Evolutionary conservation across 2,329 filamentous ascomycete species (phyloP).

Genomic region (Dothistroma pini): DNA sequence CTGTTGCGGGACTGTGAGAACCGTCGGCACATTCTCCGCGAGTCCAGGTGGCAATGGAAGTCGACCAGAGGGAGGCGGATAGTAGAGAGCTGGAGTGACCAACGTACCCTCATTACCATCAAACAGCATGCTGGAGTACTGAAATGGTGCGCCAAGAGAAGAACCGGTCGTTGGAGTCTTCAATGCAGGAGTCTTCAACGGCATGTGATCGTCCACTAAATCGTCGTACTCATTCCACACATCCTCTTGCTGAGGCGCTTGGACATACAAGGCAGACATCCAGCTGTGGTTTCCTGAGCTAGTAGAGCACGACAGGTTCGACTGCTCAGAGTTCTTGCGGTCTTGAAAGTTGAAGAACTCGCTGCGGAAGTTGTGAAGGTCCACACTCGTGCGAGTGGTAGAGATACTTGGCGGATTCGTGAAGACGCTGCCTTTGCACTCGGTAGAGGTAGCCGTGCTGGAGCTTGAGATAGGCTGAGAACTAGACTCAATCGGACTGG

Average conservation of each 20-base stretch:
- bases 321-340: constrained; percentile 66
- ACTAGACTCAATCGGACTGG: constrained; percentile 28
- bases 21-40: constrained; percentile 9
- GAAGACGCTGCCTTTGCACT: constrained; percentile 21
- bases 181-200: constrained; percentile 45
- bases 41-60: constrained; percentile 16
- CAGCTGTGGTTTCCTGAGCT: constrained; percentile 58
- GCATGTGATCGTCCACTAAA: constrained; percentile 67
- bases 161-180: constrained; percentile 48
- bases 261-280: constrained; percentile 18
- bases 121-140: constrained; percentile 54
- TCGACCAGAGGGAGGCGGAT: constrained; percentile 14
- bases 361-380: constrained; percentile 14
- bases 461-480: constrained; percentile 30
- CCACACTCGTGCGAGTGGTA: constrained; percentile 28
- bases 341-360: constrained; percentile 75
- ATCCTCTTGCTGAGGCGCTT: constrained; percentile 63
- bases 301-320: constrained; percentile 52
- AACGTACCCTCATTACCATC: constrained; percentile 16
- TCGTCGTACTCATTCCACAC: constrained; percentile 95
- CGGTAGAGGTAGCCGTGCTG: constrained; percentile 20
- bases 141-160: constrained; percentile 51
- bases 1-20: constrained; percentile 30
- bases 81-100: constrained; percentile 12
- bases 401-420: constrained; percentile 20